Evolutionary conservation across 495 filamentous ascomycete species (phyloP).

Genomic region (Chaetomidium leptoderma): DNA sequence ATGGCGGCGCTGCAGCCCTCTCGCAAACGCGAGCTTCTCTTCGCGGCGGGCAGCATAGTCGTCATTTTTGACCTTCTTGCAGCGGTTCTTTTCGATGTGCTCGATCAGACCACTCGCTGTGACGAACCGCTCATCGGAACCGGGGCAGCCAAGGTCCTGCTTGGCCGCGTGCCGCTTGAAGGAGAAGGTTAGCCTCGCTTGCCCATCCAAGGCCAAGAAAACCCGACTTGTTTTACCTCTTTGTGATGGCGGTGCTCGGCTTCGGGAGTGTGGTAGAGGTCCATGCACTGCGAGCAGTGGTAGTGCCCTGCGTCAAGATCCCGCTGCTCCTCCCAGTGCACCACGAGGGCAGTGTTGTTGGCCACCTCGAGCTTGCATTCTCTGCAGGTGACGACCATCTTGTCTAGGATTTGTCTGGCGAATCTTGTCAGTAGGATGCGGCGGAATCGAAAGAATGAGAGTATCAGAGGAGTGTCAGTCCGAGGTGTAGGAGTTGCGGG

Average conservation of each 20-base stretch:
- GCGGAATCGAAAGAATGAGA: not conserved
- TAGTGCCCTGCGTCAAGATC: slow-evolving; percentile 8
- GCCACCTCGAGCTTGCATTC: slow-evolving; percentile 7
- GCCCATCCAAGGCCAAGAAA: not conserved
- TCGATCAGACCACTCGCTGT: slow-evolving; percentile 18
- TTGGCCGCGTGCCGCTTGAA: slow-evolving; percentile 22
- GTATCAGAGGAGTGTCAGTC: not conserved
- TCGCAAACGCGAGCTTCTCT: slow-evolving; percentile 17
- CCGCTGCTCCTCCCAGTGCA: slow-evolving; percentile 13
- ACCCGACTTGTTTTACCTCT: not conserved
- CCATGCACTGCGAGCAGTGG: slow-evolving; percentile 15
- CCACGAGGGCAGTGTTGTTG: not conserved
- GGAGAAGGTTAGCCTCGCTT: not conserved
- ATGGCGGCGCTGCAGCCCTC: slow-evolving; percentile 20
- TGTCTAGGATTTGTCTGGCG: too few relatives aligned
- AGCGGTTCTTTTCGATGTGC: slow-evolving; percentile 31
- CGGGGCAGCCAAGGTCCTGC: slow-evolving; percentile 32
- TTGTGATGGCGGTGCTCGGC: not conserved
- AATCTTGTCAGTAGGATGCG: not conserved
- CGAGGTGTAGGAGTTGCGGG: not conserved
- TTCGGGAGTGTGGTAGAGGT: slow-evolving; percentile 1
- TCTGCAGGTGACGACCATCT: slow-evolving; percentile 1
- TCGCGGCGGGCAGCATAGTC: slow-evolving; percentile 20
- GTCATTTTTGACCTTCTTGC: slow-evolving; percentile 20
- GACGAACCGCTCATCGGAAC: slow-evolving; percentile 26